Base-by-base conservation (phyloP, 257 asterid genomes). In the Ballota nigra region DNA sequence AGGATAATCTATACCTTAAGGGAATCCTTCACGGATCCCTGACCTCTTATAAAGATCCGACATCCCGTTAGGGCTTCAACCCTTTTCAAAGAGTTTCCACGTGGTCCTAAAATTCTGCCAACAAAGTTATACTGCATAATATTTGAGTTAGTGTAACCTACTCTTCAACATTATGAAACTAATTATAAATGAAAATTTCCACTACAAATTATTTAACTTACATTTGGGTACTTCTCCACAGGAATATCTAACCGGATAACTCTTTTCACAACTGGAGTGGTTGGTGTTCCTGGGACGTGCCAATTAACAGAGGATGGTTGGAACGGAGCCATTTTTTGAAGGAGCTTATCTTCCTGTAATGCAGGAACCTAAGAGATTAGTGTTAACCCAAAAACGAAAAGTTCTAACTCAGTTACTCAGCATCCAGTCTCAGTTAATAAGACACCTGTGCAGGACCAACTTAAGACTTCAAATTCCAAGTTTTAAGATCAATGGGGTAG, bases 51-150 rank as follows among this genome's bases (percentile, higher is more conserved):
- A 79, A 78, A 90, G 58, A 90, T 84, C 69, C 95, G 85, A 81
- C 96, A 90, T 60, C 88, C 89, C n/a, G 96, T 90, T 81, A 83
- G 47, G 56, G 91, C 89, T 77, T 88, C 96, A 60, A 88, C 87
- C 66, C 92, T 85, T 80, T 90, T 90, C 80, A 90, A 82, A 72
- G 95, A 90, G 80, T 90, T 90, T 31, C 95, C 96, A 53, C 96
- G 95, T 1, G 92, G 92, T 52, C 96, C 92, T 43, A 90, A 76
- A 78, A 90, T 88, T 74, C 95, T 86, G 62, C 96, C 96, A 9
- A 90, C 96, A 80, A 90, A 90, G 77, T 90, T 90, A 83, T 81
- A 90, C 96, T 90, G 86, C 75, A 81, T 8, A 58, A 62, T 33
- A 49, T 80, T 72, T 73, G 69, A 66, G 72, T 75, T 74, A 77